A percentile compares a stretch with the other conserved stretches of the same genome.
Evolutionary conservation across 1,139 yeast species (phyloP).

Genomic region (Debaryomyces fabryi): DNA sequence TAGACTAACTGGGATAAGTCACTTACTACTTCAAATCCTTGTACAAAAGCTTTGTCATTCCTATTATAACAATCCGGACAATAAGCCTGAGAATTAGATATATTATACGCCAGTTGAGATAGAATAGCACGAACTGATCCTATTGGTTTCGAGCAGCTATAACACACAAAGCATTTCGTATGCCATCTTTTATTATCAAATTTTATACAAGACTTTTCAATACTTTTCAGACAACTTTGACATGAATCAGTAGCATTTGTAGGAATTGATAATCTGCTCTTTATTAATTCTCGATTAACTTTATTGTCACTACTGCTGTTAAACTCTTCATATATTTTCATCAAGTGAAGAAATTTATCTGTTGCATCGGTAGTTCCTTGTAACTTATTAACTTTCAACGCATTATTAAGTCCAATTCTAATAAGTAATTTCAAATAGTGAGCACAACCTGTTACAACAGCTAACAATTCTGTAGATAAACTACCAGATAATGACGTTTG

Average conservation of each 20-base stretch:
- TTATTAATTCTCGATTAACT: conserved; percentile 26
- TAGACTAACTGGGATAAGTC: conserved; percentile 74
- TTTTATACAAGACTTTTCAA: conserved; percentile 78
- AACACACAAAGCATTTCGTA: conserved; percentile 66
- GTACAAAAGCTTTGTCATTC: conserved; percentile 34
- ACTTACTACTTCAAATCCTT: conserved; percentile 66
- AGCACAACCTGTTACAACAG: conserved; percentile 89
- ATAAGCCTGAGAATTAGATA: conserved; percentile 33
- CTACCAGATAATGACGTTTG: conserved; percentile 60
- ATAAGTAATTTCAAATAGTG: conserved; percentile 87
- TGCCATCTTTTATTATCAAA: conserved; percentile 80
- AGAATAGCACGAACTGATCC: conserved; percentile 28
- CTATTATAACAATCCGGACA: conserved; percentile 65
- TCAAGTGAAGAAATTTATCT: conserved; percentile 58
- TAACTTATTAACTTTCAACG: conserved; percentile 66
- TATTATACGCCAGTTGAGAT: conserved; percentile 33
- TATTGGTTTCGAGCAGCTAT: conserved; percentile 49
- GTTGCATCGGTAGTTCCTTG: conserved; percentile 63
- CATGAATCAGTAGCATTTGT: conserved; percentile 80
- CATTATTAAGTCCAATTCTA: conserved; percentile 76
- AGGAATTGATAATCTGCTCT: conserved; percentile 46
- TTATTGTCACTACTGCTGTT: conserved; percentile 5
- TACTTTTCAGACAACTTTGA: conserved; percentile 66
- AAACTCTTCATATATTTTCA: conserved; percentile 31
- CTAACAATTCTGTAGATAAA: conserved; percentile 57